A percentile compares a stretch with the other conserved stretches of the same genome.
phyloP scores from a whole-genome alignment of 108 stramenopile species.

The Nannochloropsis gaditana region DNA sequence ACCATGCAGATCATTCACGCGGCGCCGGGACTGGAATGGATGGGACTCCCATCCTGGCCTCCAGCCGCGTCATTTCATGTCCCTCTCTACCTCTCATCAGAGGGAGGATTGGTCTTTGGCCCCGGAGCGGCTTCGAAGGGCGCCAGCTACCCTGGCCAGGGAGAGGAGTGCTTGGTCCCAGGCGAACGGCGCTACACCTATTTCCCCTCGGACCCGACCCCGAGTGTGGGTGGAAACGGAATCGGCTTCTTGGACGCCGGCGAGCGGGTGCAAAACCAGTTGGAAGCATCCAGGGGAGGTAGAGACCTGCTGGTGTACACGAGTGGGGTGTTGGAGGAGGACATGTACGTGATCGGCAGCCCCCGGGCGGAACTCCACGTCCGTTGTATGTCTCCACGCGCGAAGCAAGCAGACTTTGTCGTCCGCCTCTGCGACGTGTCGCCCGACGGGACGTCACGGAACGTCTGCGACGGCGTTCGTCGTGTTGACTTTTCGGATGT shows the following conservation, averaged over 20 bases:
- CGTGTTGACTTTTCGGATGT: background rate
- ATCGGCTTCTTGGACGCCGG: background rate
- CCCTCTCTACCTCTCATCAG: background rate
- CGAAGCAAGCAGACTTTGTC: background rate
- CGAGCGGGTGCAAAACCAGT: background rate
- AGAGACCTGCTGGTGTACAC: slow-evolving; percentile 14
- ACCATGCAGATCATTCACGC: background rate
- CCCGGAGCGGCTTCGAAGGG: background rate
- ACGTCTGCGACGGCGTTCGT: background rate
- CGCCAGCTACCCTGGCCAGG: background rate
- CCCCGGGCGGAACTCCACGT: slow-evolving; percentile 4
- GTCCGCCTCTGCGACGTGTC: background rate
- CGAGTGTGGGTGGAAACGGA: background rate
- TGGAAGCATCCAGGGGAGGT: background rate
- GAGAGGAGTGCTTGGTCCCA: background rate
- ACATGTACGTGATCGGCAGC: slow-evolving; percentile 1
- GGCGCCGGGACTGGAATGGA: background rate
- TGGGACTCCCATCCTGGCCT: background rate
- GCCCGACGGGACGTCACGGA: background rate
- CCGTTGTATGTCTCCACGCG: background rate
- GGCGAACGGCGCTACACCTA: background rate
- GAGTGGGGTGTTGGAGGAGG: background rate
- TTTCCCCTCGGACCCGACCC: slow-evolving; percentile 11
- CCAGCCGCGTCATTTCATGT: background rate
- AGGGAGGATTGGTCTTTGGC: background rate